Percentiles rank a stretch among this genome's conserved stretches.
These are phyloP conservation scores for Ichthyophthirius multifiliis DNA, from an alignment of 169 alveolate species.

Conservation along the genomic window DNA sequence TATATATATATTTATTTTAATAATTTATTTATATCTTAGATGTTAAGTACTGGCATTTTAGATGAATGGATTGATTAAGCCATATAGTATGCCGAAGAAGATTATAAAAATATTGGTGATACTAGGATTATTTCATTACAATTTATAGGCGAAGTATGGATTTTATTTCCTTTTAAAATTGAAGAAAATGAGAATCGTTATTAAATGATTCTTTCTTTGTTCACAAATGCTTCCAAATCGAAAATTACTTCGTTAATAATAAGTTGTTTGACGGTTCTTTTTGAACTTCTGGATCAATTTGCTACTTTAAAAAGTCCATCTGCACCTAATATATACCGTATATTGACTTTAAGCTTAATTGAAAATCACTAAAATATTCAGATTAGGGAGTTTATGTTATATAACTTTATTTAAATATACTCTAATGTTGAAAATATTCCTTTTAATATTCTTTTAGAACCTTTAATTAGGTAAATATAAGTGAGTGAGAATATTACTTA, in stretches of 20 bases:
- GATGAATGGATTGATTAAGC: conserved; percentile 49
- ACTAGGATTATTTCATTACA: conserved; percentile 62
- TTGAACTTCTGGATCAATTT: conserved; percentile 63
- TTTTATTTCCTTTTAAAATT: conserved; percentile 53
- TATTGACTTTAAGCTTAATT: conserved; percentile 77
- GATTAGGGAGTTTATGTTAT: conserved; percentile 77
- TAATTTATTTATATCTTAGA: background rate
- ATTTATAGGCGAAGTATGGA: conserved; percentile 80
- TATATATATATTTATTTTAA: background rate
- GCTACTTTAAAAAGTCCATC: conserved; percentile 69
- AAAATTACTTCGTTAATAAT: conserved; percentile 52
- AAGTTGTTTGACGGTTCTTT: conserved; percentile 59
- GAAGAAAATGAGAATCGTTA: conserved; percentile 49
- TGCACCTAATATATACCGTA: conserved; percentile 84
- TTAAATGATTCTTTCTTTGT: conserved; percentile 42
- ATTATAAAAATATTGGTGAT: conserved; percentile 31
- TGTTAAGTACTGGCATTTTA: conserved; percentile 49
- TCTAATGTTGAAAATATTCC: conserved; percentile 70
- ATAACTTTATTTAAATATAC: conserved; percentile 65
- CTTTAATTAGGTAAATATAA: conserved; percentile 75
- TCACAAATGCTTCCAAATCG: conserved; percentile 74
- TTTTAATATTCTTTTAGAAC: conserved; percentile 78
- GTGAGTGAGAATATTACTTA: conserved; percentile 62
- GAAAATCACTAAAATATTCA: conserved; percentile 75
- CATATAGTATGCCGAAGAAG: conserved; percentile 39